Conservation (phyloP, 331 rosid genomes). For the Acacia concinna region DNA sequence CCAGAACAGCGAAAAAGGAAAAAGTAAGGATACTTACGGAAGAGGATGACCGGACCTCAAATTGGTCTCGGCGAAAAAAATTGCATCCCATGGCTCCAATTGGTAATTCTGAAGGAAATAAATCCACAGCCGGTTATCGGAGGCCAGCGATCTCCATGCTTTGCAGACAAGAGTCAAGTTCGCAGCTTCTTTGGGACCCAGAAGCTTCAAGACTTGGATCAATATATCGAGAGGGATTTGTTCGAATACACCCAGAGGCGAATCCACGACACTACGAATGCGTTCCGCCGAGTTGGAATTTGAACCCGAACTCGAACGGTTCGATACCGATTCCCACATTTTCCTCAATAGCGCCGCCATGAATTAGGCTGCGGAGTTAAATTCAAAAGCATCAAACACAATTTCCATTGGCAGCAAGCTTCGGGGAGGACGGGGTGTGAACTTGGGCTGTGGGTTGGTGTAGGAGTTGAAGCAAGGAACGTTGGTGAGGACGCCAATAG, state of each 20-base stretch:
- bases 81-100: conserved; percentile 44
- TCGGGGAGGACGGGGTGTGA: background rate
- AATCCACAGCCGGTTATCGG: conserved; percentile 60
- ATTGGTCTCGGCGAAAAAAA: conserved; percentile 58
- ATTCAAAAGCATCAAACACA: background rate
- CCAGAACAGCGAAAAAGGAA: background rate
- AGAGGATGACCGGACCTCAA: conserved; percentile 60
- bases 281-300: background rate
- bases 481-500: background rate
- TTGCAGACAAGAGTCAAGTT: conserved; percentile 45
- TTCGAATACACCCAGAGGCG: conserved; percentile 54
- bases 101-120: conserved; percentile 42
- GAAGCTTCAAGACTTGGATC: conserved; percentile 45
- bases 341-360: conserved; percentile 57
- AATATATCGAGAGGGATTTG: conserved; percentile 56
- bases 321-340: conserved; percentile 57
- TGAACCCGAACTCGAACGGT: conserved; percentile 3
- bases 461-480: background rate
- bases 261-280: background rate
- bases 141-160: conserved; percentile 46
- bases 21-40: conserved; percentile 36
- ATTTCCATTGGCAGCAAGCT: background rate
- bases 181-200: conserved; percentile 64
- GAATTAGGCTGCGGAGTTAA: background rate
- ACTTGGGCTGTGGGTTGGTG: background rate